Evolutionary conservation across 2,329 filamentous ascomycete species (phyloP).

Genomic region (Apiospora hydei): DNA sequence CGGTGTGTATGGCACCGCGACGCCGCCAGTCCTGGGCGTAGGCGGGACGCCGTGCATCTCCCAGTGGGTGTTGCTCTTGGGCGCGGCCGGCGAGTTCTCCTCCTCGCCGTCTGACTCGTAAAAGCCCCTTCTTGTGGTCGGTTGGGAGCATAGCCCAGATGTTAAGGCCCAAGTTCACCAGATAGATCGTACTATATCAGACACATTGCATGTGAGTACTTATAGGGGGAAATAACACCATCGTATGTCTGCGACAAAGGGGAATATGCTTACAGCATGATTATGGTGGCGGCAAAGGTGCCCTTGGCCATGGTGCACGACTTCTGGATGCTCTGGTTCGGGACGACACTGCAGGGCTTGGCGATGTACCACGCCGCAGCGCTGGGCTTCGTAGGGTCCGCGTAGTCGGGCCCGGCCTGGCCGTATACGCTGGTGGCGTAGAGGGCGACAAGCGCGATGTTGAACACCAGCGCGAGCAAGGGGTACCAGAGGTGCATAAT

Average conservation of each 20-base stretch:
- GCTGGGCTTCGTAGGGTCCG: conserved; percentile 68
- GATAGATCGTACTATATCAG: conserved; percentile 61
- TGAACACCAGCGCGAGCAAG: conserved; percentile 65
- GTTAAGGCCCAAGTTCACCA: conserved; percentile 64
- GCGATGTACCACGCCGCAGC: conserved; percentile 77
- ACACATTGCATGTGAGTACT: conserved; percentile 25
- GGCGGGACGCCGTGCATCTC: conserved; percentile 63
- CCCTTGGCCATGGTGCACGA: conserved; percentile 75
- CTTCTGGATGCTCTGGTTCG: conserved; percentile 57
- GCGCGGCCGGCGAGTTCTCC: conserved; percentile 41
- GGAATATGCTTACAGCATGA: conserved; percentile 70
- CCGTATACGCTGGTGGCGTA: conserved; percentile 73
- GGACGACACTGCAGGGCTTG: conserved; percentile 70
- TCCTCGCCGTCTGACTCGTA: conserved; percentile 49
- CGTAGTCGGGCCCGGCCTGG: conserved; percentile 76
- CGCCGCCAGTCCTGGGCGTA: conserved; percentile 39
- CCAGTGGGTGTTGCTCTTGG: conserved; percentile 53
- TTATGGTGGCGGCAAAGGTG: conserved; percentile 67
- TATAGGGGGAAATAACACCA: background rate
- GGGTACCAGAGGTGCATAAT: conserved; percentile 77
- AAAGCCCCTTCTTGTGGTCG: conserved; percentile 42
- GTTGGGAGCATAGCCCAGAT: conserved; percentile 63
- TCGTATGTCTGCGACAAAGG: background rate
- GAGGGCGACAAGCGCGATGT: conserved; percentile 64
- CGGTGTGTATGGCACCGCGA: conserved; percentile 63